A percentile compares a stretch with the other conserved stretches of the same genome.
Conservation (phyloP, 1,284 basidiomycete species). For the Tylopilus orsonianus region DNA sequence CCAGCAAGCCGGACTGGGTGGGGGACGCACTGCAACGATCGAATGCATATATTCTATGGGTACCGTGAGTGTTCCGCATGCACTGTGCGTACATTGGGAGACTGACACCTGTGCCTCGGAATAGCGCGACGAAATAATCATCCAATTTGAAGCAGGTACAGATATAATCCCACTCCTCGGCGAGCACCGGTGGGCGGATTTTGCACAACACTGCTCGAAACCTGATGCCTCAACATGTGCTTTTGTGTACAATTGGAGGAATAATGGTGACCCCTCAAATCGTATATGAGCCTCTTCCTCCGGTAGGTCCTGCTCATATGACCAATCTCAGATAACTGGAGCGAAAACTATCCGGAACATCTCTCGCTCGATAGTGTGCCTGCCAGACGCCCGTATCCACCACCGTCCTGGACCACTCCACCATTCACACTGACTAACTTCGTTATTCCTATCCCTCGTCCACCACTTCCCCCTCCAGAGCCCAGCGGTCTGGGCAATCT, state of each 20-base stretch:
- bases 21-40: constrained; percentile 10
- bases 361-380: constrained; percentile 16
- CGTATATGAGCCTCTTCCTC: constrained; percentile 23
- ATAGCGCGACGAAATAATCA: constrained; percentile 32
- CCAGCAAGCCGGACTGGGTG: constrained; percentile 18
- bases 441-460: constrained; percentile 28
- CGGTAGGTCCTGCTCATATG: background rate
- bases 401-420: constrained; percentile 24
- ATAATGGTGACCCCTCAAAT: constrained; percentile 32
- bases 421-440: constrained; percentile 20
- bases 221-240: constrained; percentile 21
- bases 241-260: constrained; percentile 33
- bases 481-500: background rate
- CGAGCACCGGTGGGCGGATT: constrained; percentile 24
- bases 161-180: constrained; percentile 31
- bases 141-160: constrained; percentile 29
- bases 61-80: constrained; percentile 28
- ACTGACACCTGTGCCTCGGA: constrained; percentile 1
- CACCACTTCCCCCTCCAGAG: background rate
- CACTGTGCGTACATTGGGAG: too few species aligned
- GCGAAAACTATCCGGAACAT: constrained; percentile 16
- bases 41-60: constrained; percentile 33
- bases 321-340: constrained; percentile 27
- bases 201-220: constrained; percentile 8
- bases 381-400: constrained; percentile 28